Conservation (phyloP, 176 grass and related monocot species). For the Tillandsia leiboldiana region DNA sequence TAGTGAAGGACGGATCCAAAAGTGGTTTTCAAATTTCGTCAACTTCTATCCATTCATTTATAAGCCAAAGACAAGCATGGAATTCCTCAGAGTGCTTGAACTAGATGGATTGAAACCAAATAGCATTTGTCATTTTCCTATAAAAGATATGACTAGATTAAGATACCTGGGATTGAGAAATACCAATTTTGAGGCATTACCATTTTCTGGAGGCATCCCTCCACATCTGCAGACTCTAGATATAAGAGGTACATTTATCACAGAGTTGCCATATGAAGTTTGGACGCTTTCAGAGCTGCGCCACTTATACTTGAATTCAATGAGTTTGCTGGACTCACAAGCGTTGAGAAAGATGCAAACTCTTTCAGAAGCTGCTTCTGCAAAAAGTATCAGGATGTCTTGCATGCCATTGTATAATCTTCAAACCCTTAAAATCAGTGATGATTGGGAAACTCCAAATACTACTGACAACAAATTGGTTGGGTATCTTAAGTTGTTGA, state of each 20-base stretch:
- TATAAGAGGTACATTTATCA: not conserved
- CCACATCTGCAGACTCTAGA: not conserved
- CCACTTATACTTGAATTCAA: no score
- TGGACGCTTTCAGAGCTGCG: no score
- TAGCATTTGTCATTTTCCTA: not conserved
- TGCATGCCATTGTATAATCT: no score
- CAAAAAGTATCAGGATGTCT: no score
- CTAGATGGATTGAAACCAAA: not conserved
- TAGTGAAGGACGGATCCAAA: not conserved
- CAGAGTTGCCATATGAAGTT: no score
- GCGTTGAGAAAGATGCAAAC: no score
- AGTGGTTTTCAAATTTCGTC: not conserved
- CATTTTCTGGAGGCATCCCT: not conserved
- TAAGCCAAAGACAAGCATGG: not conserved
- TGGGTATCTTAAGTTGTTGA: no score
- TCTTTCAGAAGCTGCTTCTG: no score
- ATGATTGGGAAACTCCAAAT: no score
- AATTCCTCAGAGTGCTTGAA: not conserved
- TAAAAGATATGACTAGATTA: not conserved
- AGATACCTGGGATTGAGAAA: constrained; percentile 1
- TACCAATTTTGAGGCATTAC: not conserved
- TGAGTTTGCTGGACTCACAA: no score
- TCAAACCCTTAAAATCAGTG: no score
- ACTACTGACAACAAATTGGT: no score
- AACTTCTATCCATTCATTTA: not conserved